phyloP scores from a whole-genome alignment of 306 rosid species.

The Aeschynomene evenia region DNA sequence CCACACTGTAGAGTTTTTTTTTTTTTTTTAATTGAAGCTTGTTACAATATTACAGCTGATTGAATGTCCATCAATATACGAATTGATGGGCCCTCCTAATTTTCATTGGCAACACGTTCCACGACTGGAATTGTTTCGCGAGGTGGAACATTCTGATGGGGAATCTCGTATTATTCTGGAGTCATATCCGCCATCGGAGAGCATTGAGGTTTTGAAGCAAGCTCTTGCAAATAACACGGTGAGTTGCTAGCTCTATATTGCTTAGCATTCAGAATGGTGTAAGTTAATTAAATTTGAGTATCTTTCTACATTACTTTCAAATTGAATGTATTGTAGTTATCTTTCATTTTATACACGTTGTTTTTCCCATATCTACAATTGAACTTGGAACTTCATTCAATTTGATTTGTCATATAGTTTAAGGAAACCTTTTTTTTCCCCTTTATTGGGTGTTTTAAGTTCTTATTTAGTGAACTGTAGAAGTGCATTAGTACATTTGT shows the following conservation, averaged over 20 bases:
- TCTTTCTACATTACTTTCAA: slow-evolving; percentile 9
- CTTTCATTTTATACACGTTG: not conserved
- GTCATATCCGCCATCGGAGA: slow-evolving; percentile 68
- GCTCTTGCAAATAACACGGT: slow-evolving; percentile 76
- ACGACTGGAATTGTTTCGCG: slow-evolving; percentile 75
- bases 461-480: not conserved
- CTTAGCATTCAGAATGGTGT: not conserved
- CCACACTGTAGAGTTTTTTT: slow-evolving; percentile 27
- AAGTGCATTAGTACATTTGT: slow-evolving; percentile 4
- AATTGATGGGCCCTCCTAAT: slow-evolving; percentile 66
- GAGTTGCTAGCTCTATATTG: slow-evolving; percentile 36
- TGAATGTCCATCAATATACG: slow-evolving; percentile 92
- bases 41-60: slow-evolving; percentile 64
- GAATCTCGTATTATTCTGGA: slow-evolving; percentile 58
- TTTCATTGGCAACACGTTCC: slow-evolving; percentile 76
- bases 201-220: slow-evolving; percentile 56
- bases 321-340: not conserved
- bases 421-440: not conserved
- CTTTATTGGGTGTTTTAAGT: not conserved
- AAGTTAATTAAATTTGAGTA: not conserved
- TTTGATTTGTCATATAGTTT: not conserved
- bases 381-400: slow-evolving; percentile 9
- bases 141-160: slow-evolving; percentile 53
- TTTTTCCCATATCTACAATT: not conserved
- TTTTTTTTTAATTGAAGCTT: slow-evolving; percentile 34